Conservation (phyloP, 305 asterid genomes). For the Rubia tinctorum region DNA sequence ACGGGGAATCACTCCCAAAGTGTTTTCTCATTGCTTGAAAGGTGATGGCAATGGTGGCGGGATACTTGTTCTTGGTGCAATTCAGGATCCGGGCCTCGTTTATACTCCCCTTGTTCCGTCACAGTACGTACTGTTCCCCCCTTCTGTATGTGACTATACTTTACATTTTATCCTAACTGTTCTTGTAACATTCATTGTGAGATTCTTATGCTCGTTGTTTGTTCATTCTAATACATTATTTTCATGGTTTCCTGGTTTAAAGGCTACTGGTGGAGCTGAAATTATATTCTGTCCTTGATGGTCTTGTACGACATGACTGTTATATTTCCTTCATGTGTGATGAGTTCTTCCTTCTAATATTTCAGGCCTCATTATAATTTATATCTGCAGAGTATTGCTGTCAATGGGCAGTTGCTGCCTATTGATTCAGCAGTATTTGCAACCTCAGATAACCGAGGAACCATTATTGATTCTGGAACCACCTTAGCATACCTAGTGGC, state of each 20-base stretch:
- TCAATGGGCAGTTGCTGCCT: conserved; percentile 73
- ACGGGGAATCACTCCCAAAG: conserved; percentile 71
- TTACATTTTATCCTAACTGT: conserved; percentile 8
- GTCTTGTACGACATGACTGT: not conserved
- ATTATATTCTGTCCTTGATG: not conserved
- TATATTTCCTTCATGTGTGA: conserved; percentile 19
- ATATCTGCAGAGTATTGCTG: conserved; percentile 84
- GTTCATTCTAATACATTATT: not conserved
- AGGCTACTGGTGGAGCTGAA: conserved; percentile 1
- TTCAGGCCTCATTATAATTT: conserved; percentile 93
- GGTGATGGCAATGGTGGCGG: conserved; percentile 94
- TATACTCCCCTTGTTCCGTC: conserved; percentile 94
- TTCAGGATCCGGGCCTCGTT: conserved; percentile 82
- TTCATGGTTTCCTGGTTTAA: not conserved
- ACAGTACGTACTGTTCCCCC: conserved; percentile 61
- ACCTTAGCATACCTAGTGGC: conserved; percentile 86
- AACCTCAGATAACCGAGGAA: conserved; percentile 77
- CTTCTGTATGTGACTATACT: conserved; percentile 21
- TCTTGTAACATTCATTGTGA: not conserved
- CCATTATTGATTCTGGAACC: conserved; percentile 94
- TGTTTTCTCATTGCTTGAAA: conserved; percentile 85
- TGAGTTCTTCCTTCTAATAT: conserved; percentile 19
- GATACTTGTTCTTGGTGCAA: conserved; percentile 88
- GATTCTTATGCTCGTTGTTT: not conserved
- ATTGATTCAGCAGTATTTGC: conserved; percentile 78